Evolutionary conservation across 768 basidiomycete species (phyloP).

Genomic region (Boletus vermiculosoides): DNA sequence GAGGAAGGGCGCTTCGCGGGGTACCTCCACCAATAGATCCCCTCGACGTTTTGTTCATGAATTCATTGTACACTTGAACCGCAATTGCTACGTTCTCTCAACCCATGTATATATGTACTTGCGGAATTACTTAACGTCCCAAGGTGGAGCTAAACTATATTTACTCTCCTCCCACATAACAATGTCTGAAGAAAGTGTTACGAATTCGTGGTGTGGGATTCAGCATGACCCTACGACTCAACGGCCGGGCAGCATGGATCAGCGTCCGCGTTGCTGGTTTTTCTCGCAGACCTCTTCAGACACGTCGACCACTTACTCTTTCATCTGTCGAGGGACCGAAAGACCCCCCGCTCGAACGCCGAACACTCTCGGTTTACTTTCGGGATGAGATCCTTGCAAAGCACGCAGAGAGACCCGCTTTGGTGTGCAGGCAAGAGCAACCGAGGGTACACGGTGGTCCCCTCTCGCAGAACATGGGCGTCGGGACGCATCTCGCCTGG

Average conservation of each 20-base stretch:
- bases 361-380: conserved; percentile 66
- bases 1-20: neutral
- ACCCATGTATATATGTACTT: neutral
- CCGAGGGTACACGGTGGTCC: conserved; percentile 64
- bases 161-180: neutral
- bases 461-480: conserved; percentile 46
- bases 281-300: conserved; percentile 7
- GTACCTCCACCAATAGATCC: conserved; percentile 9
- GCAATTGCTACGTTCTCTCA: neutral
- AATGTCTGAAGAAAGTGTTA: neutral
- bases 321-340: conserved; percentile 59
- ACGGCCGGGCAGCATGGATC: neutral
- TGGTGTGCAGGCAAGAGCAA: conserved; percentile 62
- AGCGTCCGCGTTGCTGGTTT: neutral
- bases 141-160: neutral
- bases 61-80: conserved; percentile 17
- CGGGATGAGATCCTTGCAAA: conserved; percentile 49
- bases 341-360: conserved; percentile 51
- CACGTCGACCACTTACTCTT: conserved; percentile 36
- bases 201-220: neutral
- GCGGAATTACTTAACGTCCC: too few species aligned
- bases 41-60: conserved; percentile 9
- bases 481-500: conserved; percentile 63
- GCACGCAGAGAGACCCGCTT: conserved; percentile 52
- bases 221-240: conserved; percentile 8